A percentile compares a stretch with the other conserved stretches of the same genome.
Conservation (phyloP, 306 rosid species). For the Styphnolobium japonicum region DNA sequence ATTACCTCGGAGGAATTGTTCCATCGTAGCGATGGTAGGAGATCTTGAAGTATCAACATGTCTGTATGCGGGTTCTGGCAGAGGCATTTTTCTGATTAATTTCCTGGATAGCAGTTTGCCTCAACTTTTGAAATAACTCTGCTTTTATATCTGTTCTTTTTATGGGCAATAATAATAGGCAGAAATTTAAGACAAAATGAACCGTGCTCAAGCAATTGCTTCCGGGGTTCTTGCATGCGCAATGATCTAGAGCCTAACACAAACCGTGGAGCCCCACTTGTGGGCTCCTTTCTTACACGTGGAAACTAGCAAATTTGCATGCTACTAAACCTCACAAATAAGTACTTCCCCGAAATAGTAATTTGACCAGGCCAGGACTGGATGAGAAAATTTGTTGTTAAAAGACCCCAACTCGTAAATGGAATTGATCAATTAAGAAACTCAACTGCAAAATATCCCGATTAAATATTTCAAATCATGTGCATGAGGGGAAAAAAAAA, state of each 20-base stretch:
- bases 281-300: slow-evolving; percentile 39
- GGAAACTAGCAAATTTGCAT: slow-evolving; percentile 16
- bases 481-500: background rate
- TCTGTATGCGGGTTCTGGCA: slow-evolving; percentile 39
- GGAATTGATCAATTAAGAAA: background rate
- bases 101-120: slow-evolving; percentile 10
- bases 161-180: slow-evolving; percentile 12
- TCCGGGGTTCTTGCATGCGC: slow-evolving; percentile 43
- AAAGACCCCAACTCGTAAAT: background rate
- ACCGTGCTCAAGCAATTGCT: background rate
- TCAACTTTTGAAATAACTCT: background rate
- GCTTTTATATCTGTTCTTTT: slow-evolving; percentile 13
- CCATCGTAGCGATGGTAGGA: slow-evolving; percentile 34
- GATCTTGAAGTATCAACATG: slow-evolving; percentile 30
- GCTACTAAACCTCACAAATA: slow-evolving; percentile 1
- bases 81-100: slow-evolving; percentile 47
- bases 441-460: background rate
- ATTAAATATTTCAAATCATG: background rate
- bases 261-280: slow-evolving; percentile 1
- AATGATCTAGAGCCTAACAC: slow-evolving; percentile 37
- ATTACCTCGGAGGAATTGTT: slow-evolving; percentile 70
- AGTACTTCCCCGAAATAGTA: slow-evolving; percentile 34
- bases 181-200: slow-evolving; percentile 27
- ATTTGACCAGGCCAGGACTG: slow-evolving; percentile 41
- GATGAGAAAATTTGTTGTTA: background rate